phyloP scores from a whole-genome alignment of 306 rosid species.

The Morella rubra region DNA sequence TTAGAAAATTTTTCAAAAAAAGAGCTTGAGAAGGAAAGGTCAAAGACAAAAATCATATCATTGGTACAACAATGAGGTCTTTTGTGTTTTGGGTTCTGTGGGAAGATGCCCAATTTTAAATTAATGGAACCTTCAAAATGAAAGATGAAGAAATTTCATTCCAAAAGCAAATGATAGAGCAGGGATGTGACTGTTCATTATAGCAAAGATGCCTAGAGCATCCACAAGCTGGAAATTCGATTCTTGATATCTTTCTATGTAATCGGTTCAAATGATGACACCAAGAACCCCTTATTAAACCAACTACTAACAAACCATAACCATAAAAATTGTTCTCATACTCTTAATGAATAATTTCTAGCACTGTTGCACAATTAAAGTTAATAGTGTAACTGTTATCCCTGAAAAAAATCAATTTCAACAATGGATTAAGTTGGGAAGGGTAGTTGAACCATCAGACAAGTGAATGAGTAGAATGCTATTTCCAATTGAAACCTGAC shows the following conservation, averaged over 20 bases:
- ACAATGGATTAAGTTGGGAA: not conserved
- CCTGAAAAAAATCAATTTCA: too few relatives aligned
- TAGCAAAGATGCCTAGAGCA: not conserved
- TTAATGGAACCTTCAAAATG: too few relatives aligned
- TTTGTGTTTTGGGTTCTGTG: not conserved
- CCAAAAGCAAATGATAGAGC: not conserved
- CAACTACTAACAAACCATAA: not conserved
- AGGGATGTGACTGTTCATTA: not conserved
- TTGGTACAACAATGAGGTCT: not conserved
- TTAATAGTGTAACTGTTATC: not conserved
- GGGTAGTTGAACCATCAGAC: not conserved
- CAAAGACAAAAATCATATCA: not conserved
- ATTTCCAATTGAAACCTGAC: not conserved
- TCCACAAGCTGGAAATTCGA: not conserved
- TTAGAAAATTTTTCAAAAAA: not conserved
- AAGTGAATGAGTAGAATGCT: not conserved
- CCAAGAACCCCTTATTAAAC: not conserved
- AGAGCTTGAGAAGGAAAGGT: not conserved
- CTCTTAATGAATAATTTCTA: not conserved
- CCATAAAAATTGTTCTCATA: not conserved
- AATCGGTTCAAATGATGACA: too few relatives aligned
- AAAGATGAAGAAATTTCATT: not conserved
- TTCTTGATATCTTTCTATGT: too few relatives aligned
- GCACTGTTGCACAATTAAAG: not conserved
- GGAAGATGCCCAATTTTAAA: too few relatives aligned